These are phyloP conservation scores for Polyporus tsugae DNA, from an alignment of 1,284 basidiomycete genomes.

Conservation along the genomic window DNA sequence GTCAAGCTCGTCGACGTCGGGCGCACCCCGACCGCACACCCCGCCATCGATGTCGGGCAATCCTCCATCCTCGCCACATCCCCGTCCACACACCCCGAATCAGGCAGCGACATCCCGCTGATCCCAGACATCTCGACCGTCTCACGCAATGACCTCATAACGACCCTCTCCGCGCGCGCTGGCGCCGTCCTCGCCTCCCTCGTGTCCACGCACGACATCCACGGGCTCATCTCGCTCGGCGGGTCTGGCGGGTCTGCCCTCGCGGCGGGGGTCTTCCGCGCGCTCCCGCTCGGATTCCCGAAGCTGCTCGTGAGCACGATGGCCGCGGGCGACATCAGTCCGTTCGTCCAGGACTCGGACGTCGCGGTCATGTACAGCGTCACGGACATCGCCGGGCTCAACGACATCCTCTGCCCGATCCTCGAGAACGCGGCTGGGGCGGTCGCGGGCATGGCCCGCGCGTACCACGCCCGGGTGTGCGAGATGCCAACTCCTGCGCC, in stretches of 20 bases:
- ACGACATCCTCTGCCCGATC: constrained; percentile 37
- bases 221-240: constrained; percentile 32
- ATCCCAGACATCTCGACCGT: constrained; percentile 26
- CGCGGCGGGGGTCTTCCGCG: constrained; percentile 33
- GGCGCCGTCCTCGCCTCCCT: constrained; percentile 25
- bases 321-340: constrained; percentile 35
- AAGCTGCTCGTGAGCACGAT: constrained; percentile 39
- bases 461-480: constrained; percentile 23
- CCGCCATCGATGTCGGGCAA: constrained; percentile 31
- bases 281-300: constrained; percentile 36
- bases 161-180: constrained; percentile 27
- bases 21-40: constrained; percentile 29
- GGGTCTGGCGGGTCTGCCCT: constrained; percentile 37
- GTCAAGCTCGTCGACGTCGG: constrained; percentile 38
- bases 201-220: constrained; percentile 19
- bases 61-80: constrained; percentile 25
- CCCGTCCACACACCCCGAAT: neutral
- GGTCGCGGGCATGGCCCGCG: constrained; percentile 36
- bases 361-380: constrained; percentile 36
- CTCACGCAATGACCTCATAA: constrained; percentile 32
- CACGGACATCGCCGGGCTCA: constrained; percentile 38
- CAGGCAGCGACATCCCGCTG: neutral
- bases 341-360: constrained; percentile 36
- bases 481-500: neutral
- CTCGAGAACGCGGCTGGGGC: constrained; percentile 38